Evolutionary conservation across 2,329 filamentous ascomycete species (phyloP), one percentile per base, ranked within the genome.

Genomic region (Trichophyton mentagrophytes): DNA sequence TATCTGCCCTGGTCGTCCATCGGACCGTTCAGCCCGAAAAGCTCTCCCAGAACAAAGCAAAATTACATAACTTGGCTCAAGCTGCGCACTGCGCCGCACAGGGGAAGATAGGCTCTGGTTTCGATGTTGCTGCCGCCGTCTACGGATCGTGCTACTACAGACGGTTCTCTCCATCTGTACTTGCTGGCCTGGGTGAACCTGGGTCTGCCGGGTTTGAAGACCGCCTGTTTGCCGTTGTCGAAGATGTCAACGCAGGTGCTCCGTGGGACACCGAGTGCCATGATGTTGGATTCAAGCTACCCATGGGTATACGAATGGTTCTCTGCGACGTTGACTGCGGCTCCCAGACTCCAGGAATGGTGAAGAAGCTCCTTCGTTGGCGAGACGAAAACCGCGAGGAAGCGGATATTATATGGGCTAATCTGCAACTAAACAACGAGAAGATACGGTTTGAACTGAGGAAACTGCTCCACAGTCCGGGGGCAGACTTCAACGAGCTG

Each of bases 241-340:
- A 90, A 49, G 82, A 84, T 61, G 75, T 74, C 15, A 73, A 77
- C 55, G 70, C 72, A 1, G 67, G 71, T 3, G 68, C 71, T 3
- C 74, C 75, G 25, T 99, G 93, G 93, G 91, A 97, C 68, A 86
- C 85, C 0, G 84, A 90, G 68, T 85, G 95, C 57, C 74, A 76
- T 36, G 87, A 89, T 67, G 83, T 85, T 3, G 82, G 79, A 15
- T 84, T 92, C 59, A 80, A 79, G 63, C 79, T 97, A 62, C 91
- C 92, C 0, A 68, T 73, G 0, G 89, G 89, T 0, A 77, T 95
- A 66, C 82, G 87, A 25, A 79, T 97, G 66, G 83, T 95, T 63
- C 93, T 99, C 86, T 96, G 90, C 70, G 93, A 99, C 70, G 93
- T 99, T 5, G 89, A 95, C 71, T 96, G 91, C 70, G 93, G 93